Evolutionary conservation across 345 rosid species (phyloP).

Genomic region (Aquilaria malaccensis): DNA sequence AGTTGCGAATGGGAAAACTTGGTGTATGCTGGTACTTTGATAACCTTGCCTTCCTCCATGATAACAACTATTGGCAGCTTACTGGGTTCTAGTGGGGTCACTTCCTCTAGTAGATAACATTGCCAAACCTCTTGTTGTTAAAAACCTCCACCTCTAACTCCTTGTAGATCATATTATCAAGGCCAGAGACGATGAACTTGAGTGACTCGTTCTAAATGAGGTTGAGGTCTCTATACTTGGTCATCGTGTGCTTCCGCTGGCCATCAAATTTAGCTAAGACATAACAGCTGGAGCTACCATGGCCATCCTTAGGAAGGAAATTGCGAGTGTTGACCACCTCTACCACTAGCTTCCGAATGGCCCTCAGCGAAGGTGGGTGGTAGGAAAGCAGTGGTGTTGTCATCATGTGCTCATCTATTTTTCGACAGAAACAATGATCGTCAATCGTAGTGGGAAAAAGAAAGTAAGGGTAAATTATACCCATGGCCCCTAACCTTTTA

Average conservation of each 20-base stretch:
- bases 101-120: conserved; percentile 56
- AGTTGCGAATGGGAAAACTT: conserved; percentile 41
- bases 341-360: conserved; percentile 52
- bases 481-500: too few relatives aligned
- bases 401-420: conserved; percentile 11
- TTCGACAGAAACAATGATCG: too few relatives aligned
- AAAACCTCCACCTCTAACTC: conserved; percentile 80
- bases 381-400: conserved; percentile 36
- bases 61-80: conserved; percentile 28
- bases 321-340: conserved; percentile 79
- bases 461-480: too few relatives aligned
- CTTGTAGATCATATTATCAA: conserved; percentile 58
- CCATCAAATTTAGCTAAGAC: conserved; percentile 80
- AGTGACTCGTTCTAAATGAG: conserved; percentile 86
- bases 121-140: conserved; percentile 70
- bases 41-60: conserved; percentile 52
- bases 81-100: conserved; percentile 16
- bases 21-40: conserved; percentile 31
- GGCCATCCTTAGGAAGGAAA: conserved; percentile 87
- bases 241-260: conserved; percentile 62
- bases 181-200: conserved; percentile 78
- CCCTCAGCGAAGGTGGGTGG: conserved; percentile 21
- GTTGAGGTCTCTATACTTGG: conserved; percentile 72
- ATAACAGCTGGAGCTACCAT: conserved; percentile 92
- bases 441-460: too few relatives aligned